Percentiles rank a stretch among this genome's conserved stretches.
These are phyloP conservation scores for Eucalyptus sp. DNA, from an alignment of 345 rosid genomes.

Conservation along the genomic window DNA sequence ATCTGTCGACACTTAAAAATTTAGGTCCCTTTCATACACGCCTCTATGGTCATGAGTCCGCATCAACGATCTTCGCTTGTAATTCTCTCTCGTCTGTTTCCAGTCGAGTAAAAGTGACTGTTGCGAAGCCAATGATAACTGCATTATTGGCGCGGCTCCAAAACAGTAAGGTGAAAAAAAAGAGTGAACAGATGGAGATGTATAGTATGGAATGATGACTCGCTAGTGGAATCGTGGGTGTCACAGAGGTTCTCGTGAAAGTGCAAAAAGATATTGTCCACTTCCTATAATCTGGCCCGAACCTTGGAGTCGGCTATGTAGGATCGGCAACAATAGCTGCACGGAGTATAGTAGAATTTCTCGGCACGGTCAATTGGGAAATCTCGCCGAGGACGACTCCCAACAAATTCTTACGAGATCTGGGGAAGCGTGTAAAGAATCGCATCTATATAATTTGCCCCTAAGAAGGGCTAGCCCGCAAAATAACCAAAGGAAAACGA, in stretches of 20 bases:
- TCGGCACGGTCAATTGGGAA: not conserved
- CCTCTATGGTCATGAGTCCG: not conserved
- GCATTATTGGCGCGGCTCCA: not conserved
- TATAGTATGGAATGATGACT: not conserved
- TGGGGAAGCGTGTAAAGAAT: not conserved
- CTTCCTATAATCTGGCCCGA: not conserved
- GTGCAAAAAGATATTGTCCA: not conserved
- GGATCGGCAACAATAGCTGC: not conserved
- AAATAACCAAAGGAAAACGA: not conserved
- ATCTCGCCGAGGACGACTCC: not conserved
- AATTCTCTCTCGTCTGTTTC: not conserved
- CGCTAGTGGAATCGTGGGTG: not conserved
- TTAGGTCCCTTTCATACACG: not conserved
- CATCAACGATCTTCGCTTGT: not conserved
- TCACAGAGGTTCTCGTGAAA: not conserved
- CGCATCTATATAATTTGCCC: not conserved
- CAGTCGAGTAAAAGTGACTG: not conserved
- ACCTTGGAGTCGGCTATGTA: accelerated
- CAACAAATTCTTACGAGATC: not conserved
- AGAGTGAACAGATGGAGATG: not conserved
- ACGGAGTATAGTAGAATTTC: not conserved
- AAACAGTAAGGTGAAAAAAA: not conserved
- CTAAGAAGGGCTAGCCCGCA: not conserved
- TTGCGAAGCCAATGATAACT: not conserved
- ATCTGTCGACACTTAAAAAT: not conserved